Evolutionary conservation across 768 basidiomycete genomes (phyloP).

Genomic region (Clitopilus passeckerianus): DNA sequence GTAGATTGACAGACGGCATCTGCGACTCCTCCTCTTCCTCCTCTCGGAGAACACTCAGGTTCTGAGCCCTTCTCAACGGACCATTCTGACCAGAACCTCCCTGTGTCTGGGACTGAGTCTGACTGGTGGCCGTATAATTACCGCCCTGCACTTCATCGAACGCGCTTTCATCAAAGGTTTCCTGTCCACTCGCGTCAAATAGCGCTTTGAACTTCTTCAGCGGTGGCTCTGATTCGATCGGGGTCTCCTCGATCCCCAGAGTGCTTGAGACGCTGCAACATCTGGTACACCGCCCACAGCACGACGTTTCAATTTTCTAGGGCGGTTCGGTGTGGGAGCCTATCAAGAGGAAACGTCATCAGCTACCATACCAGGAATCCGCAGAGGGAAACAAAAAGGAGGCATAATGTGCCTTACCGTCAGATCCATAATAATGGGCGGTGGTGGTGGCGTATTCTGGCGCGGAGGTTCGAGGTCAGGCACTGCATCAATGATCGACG

Average conservation of each 20-base stretch:
- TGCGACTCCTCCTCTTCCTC: constrained; percentile 56
- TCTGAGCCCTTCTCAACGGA: constrained; percentile 2
- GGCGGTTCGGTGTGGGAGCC: constrained; percentile 35
- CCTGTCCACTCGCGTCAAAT: constrained; percentile 62
- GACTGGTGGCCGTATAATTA: constrained; percentile 10
- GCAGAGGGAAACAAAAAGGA: background rate
- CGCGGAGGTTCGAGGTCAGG: constrained; percentile 16
- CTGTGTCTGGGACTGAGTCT: constrained; percentile 28
- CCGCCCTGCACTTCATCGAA: constrained; percentile 9
- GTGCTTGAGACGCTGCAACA: constrained; percentile 14
- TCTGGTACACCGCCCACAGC: constrained; percentile 26
- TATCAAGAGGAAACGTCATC: constrained; percentile 10
- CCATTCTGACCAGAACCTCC: constrained; percentile 12
- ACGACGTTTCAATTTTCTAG: constrained; percentile 51
- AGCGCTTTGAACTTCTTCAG: constrained; percentile 68
- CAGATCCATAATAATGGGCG: constrained; percentile 12
- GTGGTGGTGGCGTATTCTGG: constrained; percentile 12
- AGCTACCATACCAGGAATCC: background rate
- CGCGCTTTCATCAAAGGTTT: constrained; percentile 15
- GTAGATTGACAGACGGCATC: constrained; percentile 9
- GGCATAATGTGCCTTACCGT: constrained; percentile 11
- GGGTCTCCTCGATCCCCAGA: constrained; percentile 19
- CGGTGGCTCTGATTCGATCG: constrained; percentile 40
- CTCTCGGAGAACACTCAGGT: constrained; percentile 29
- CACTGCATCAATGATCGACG: constrained; percentile 27